These are phyloP conservation scores for Lactuca sativa DNA, from an alignment of 129 eudicot species.

Conservation along the genomic window DNA sequence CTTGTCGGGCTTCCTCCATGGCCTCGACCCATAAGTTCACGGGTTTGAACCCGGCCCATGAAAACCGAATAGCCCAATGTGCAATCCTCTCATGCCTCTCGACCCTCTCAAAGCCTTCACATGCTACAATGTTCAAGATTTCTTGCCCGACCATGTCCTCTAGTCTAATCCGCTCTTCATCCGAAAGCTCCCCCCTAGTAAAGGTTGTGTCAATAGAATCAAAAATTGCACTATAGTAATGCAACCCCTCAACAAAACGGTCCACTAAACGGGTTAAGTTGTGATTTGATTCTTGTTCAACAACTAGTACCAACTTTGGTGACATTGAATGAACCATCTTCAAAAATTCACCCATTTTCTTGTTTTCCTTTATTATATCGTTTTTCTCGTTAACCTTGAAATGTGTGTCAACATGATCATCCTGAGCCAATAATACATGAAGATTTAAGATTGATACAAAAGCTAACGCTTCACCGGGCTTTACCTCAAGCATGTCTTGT, in stretches of 20 bases:
- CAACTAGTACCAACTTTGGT: slow-evolving; percentile 44
- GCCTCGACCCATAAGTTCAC: slow-evolving; percentile 41
- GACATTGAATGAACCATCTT: slow-evolving; percentile 41
- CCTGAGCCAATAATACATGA: slow-evolving; percentile 50
- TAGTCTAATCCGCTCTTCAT: slow-evolving; percentile 32
- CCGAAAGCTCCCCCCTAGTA: slow-evolving; percentile 24
- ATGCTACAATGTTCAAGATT: slow-evolving; percentile 49
- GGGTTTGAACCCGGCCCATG: slow-evolving; percentile 48
- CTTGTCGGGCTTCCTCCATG: slow-evolving; percentile 42
- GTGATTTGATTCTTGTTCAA: slow-evolving; percentile 60
- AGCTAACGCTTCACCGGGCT: slow-evolving; percentile 52
- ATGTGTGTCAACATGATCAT: slow-evolving; percentile 34
- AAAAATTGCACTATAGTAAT: slow-evolving; percentile 51
- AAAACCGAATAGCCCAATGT: slow-evolving; percentile 41
- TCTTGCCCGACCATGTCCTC: slow-evolving; percentile 62
- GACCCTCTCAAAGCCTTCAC: slow-evolving; percentile 57
- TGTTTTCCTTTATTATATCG: slow-evolving; percentile 26
- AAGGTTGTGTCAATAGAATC: slow-evolving; percentile 45
- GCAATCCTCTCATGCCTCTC: slow-evolving; percentile 57
- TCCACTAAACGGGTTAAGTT: slow-evolving; percentile 45
- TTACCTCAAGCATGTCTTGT: slow-evolving; percentile 42
- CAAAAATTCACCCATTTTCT: slow-evolving; percentile 33
- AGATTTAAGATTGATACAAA: slow-evolving; percentile 40
- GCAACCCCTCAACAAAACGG: slow-evolving; percentile 53
- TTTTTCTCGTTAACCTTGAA: slow-evolving; percentile 31